A percentile compares a stretch with the other conserved stretches of the same genome.
phyloP scores from a whole-genome alignment of 495 filamentous ascomycete species.

The Aspergillus nanangensis region DNA sequence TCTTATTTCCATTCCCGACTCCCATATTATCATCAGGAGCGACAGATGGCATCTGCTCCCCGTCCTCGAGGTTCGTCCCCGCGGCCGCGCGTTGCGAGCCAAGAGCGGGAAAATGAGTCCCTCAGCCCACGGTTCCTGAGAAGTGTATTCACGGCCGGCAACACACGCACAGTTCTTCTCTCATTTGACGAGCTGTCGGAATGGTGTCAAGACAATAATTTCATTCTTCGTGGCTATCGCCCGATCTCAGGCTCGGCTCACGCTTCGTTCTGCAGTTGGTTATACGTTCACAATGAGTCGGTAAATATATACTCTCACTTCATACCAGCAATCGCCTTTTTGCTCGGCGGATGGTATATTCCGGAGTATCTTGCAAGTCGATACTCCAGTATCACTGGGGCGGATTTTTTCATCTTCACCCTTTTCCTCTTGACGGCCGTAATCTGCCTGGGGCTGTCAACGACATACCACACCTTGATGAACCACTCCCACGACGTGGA shows the following conservation, averaged over 20 bases:
- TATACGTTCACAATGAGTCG: slow-evolving; percentile 4
- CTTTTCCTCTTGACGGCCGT: slow-evolving; percentile 1
- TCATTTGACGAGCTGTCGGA: slow-evolving; percentile 3
- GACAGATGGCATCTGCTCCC: slow-evolving; percentile 4
- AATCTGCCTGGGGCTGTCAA: slow-evolving; percentile 2
- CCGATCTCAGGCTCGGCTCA: slow-evolving; percentile 3
- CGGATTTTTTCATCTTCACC: slow-evolving; percentile 2
- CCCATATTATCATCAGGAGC: slow-evolving; percentile 2
- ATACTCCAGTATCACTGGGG: slow-evolving; percentile 3
- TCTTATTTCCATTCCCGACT: neutral
- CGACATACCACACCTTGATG: slow-evolving; percentile 5
- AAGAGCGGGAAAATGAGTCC: slow-evolving; percentile 1
- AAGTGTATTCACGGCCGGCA: neutral
- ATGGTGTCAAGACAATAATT: slow-evolving; percentile 2
- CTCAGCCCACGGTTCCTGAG: neutral
- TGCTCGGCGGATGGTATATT: slow-evolving; percentile 3
- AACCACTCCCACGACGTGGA: slow-evolving; percentile 4
- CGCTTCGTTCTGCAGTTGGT: slow-evolving; percentile 2
- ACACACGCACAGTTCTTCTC: slow-evolving; percentile 1
- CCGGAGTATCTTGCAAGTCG: slow-evolving; percentile 2
- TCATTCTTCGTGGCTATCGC: slow-evolving; percentile 3
- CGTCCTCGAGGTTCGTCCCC: slow-evolving; percentile 4
- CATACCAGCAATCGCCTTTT: slow-evolving; percentile 4
- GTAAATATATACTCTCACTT: slow-evolving; percentile 5
- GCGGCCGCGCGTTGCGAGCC: neutral